Evolutionary conservation across 2,329 filamentous ascomycete species (phyloP), one percentile per base, ranked within the genome.

Genomic region (Simplicillium aogashimaense): DNA sequence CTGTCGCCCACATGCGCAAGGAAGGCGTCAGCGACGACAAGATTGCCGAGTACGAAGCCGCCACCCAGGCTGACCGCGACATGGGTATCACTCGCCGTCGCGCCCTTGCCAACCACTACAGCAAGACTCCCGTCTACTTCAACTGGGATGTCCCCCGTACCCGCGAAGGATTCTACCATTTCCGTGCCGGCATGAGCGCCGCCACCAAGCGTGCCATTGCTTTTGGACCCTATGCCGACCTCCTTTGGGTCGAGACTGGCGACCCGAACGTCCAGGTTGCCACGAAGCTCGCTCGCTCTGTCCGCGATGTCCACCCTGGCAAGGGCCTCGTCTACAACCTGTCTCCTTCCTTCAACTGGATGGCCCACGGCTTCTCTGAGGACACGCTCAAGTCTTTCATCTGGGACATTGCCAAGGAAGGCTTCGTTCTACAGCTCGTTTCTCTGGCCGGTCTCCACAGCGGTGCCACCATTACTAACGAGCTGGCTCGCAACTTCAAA

Each of bases 341-440:
- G 2, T 89, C 83, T 4, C 92, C 92, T 1, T 94, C 86, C 8
- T 98, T 98, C 74, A 97, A 98, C 71, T 98, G 92, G 92, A 92
- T 94, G 78, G 80, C 80, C 10, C 89, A 97, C 58, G 92, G 90
- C 25, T 98, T 97, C 64, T 82, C 76, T 3, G 79, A 88, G 47
- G 80, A 78, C 45, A 82, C 83, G 6, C 73, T 98, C 41, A 87
- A 84, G 65, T 87, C 78, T 6, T 98, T 98, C 61, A 85, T 98
- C 52, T 97, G 90, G 90, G 90, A 97, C 59, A 78, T 98, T 48
- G 92, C 89, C 8, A 79, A 81, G 57, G 84, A 95, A 53, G 90
- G 90, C 44, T 90, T 81, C 56, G 78, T 78, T 9, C 62, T 83
- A 51, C 79, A 83, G 64, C 69, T 83, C 20, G 74, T 83, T 44